phyloP scores from a whole-genome alignment of 1,284 basidiomycete genomes.

The Cryptococcus sp. region DNA sequence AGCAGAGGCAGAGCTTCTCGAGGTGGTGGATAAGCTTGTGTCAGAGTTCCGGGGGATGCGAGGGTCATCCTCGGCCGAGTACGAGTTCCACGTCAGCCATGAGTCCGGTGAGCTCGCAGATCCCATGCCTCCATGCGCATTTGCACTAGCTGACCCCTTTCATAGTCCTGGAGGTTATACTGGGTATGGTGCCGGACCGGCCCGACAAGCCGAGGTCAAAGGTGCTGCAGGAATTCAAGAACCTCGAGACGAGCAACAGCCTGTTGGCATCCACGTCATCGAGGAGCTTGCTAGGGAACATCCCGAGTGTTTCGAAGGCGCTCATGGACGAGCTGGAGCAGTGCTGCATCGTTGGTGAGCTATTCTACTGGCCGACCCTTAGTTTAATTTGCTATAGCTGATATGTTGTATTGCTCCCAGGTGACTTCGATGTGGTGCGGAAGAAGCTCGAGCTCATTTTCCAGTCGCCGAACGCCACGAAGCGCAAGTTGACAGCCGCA shows the following conservation, averaged over 20 bases:
- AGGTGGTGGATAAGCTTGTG: slow-evolving; percentile 49
- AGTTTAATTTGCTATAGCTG: not conserved
- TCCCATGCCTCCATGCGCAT: not conserved
- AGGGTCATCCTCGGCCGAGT: slow-evolving; percentile 33
- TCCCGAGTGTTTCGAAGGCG: slow-evolving; percentile 32
- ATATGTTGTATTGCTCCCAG: slow-evolving; percentile 11
- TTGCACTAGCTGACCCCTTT: not conserved
- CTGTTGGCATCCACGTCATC: slow-evolving; percentile 20
- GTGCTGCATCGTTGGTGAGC: slow-evolving; percentile 67
- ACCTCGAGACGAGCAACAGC: slow-evolving; percentile 20
- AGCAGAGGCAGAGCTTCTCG: slow-evolving; percentile 49
- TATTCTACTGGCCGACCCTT: not conserved
- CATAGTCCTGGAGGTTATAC: slow-evolving; percentile 39
- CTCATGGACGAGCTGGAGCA: slow-evolving; percentile 48
- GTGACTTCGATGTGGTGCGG: slow-evolving; percentile 33
- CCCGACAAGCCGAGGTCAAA: slow-evolving; percentile 27
- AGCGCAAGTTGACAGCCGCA: slow-evolving; percentile 38
- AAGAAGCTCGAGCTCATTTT: slow-evolving; percentile 32
- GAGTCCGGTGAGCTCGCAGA: slow-evolving; percentile 29
- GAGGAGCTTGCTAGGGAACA: slow-evolving; percentile 24
- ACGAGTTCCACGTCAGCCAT: slow-evolving; percentile 50
- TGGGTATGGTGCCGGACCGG: slow-evolving; percentile 31
- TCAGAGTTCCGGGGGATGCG: slow-evolving; percentile 42
- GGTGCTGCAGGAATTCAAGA: slow-evolving; percentile 39
- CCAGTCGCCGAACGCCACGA: slow-evolving; percentile 13